These are phyloP conservation scores for Elongisporangium undulatum DNA, from an alignment of 352 stramenopile genomes.

Conservation along the genomic window DNA sequence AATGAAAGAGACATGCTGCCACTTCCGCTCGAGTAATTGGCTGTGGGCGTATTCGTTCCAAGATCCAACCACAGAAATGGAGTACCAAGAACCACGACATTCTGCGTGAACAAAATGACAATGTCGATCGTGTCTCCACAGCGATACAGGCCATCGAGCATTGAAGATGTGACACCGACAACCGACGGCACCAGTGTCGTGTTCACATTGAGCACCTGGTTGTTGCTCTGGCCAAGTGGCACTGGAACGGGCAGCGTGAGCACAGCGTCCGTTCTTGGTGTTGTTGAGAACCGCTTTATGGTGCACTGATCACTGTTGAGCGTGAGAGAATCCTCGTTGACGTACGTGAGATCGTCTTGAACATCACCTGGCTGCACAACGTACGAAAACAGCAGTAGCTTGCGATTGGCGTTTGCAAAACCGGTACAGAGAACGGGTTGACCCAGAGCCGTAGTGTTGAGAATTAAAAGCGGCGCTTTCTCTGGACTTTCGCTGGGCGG, in stretches of 20 bases:
- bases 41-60: constrained; percentile 36
- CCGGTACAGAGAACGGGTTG: constrained; percentile 52
- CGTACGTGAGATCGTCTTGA: constrained; percentile 48
- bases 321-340: constrained; percentile 48
- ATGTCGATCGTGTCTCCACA: constrained; percentile 62
- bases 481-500: constrained; percentile 62
- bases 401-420: constrained; percentile 49
- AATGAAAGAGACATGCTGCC: too few species aligned
- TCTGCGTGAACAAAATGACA: constrained; percentile 57
- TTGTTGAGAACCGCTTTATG: constrained; percentile 83
- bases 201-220: constrained; percentile 57
- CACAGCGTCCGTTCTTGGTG: constrained; percentile 59
- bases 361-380: constrained; percentile 53
- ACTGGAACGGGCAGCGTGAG: constrained; percentile 47
- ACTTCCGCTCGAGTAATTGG: constrained; percentile 49
- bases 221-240: constrained; percentile 28
- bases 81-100: constrained; percentile 55
- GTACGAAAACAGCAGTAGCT: constrained; percentile 70
- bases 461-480: constrained; percentile 63
- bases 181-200: constrained; percentile 48
- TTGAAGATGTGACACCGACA: constrained; percentile 44
- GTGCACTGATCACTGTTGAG: constrained; percentile 72
- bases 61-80: constrained; percentile 75
- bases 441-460: constrained; percentile 47
- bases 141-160: constrained; percentile 44